Conservation (phyloP, 2,329 filamentous ascomycete genomes). For the Ophiosphaerella narmari region DNA sequence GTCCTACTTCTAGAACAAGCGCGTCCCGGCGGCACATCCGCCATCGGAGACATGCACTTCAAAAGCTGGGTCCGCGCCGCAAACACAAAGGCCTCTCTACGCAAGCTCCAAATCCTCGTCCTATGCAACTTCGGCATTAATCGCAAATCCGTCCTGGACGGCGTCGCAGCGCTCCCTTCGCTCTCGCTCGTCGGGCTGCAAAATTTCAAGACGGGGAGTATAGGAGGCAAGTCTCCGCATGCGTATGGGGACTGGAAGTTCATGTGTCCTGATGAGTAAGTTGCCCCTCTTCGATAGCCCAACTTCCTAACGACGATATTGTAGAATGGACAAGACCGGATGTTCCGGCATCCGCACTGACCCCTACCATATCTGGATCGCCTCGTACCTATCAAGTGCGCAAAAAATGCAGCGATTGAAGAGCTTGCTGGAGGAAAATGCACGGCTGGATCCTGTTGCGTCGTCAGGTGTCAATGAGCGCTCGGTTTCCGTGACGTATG, state of each 20-base stretch:
- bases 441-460: neutral
- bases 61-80: slow-evolving; percentile 26
- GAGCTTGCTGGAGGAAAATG: slow-evolving; percentile 4
- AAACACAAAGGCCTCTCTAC: slow-evolving; percentile 20
- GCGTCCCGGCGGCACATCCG: neutral
- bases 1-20: slow-evolving; percentile 19
- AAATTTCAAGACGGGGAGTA: slow-evolving; percentile 3
- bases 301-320: neutral
- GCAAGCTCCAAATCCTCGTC: slow-evolving; percentile 18
- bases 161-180: slow-evolving; percentile 17
- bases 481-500: slow-evolving; percentile 9
- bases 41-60: slow-evolving; percentile 10
- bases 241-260: slow-evolving; percentile 4
- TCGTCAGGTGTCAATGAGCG: neutral
- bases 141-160: slow-evolving; percentile 5
- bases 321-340: neutral
- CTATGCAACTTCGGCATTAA: slow-evolving; percentile 12
- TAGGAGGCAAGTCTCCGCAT: neutral
- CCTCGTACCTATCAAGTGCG: slow-evolving; percentile 6
- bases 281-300: neutral
- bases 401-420: slow-evolving; percentile 19
- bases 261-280: neutral
- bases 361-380: slow-evolving; percentile 8
- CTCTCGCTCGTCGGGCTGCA: slow-evolving; percentile 18
- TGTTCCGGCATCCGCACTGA: neutral